A percentile compares a stretch with the other conserved stretches of the same genome.
phyloP scores from a whole-genome alignment of 371 early-diverging fungal genomes.

The Apophysomyces variabilis region DNA sequence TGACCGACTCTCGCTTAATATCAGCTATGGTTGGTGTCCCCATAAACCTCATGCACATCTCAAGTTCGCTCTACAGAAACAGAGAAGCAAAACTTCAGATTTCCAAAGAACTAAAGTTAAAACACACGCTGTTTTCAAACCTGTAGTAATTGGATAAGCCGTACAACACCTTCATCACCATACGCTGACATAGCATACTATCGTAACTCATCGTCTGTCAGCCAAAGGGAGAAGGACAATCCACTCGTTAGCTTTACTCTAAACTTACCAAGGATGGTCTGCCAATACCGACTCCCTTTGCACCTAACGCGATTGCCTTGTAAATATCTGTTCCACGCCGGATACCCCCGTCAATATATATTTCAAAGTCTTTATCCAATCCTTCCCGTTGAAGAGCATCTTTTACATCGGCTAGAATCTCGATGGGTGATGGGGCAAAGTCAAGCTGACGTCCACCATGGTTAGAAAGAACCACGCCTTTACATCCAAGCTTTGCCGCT shows the following conservation, averaged over 20 bases:
- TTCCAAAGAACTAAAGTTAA: too few relatives aligned
- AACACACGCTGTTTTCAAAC: slow-evolving; percentile 10
- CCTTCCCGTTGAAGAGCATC: slow-evolving; percentile 61
- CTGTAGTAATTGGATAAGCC: slow-evolving; percentile 67
- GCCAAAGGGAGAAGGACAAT: slow-evolving; percentile 19
- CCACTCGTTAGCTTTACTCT: slow-evolving; percentile 19
- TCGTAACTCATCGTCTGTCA: not conserved
- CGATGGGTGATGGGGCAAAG: slow-evolving; percentile 74
- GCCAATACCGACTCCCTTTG: slow-evolving; percentile 93
- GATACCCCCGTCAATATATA: slow-evolving; percentile 93
- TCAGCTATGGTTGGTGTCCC: slow-evolving; percentile 67
- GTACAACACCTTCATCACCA: slow-evolving; percentile 82
- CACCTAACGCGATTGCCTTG: slow-evolving; percentile 95
- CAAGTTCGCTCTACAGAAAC: slow-evolving; percentile 54
- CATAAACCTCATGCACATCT: slow-evolving; percentile 77
- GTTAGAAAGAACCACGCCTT: slow-evolving; percentile 90
- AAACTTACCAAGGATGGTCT: slow-evolving; percentile 77
- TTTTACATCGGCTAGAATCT: slow-evolving; percentile 85
- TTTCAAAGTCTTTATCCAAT: slow-evolving; percentile 69
- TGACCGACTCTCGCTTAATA: slow-evolving; percentile 63
- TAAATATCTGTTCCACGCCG: slow-evolving; percentile 91
- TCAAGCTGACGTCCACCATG: slow-evolving; percentile 98
- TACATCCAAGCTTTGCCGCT: slow-evolving; percentile 78
- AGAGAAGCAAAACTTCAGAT: too few relatives aligned
- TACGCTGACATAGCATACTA: slow-evolving; percentile 72